Evolutionary conservation across 768 basidiomycete species (phyloP), one percentile per base, ranked within the genome.

Genomic region (Pisolithus tinctorius): DNA sequence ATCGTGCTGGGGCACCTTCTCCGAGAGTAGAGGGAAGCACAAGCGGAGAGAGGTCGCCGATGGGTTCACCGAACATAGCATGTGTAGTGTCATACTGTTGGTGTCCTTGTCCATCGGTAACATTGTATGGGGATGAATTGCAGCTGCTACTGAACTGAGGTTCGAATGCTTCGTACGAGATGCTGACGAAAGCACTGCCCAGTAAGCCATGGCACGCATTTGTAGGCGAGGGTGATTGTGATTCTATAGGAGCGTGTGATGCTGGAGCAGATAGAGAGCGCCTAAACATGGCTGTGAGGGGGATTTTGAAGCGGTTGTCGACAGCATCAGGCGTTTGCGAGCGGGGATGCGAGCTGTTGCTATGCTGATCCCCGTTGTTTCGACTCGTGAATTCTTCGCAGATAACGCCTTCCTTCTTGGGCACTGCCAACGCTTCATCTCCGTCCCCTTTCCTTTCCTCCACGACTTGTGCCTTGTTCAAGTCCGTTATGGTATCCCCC

Each of bases 221-320:
- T 16, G 27, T 17, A 11, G 26, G 43, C 26, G 27, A n/a, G 39
- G 58, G 53, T 20, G 55, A 46, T 10, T 44, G 47, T 31, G 53
- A 49, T 41, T 43, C 34, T 3, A 53, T 46, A 38, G 50, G 49
- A 23, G 58, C 50, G 20, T 60, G 66, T n/a, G 63, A 53, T 1
- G 72, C 76, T 3, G 79, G 79, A 7, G 76, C 78, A 36, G 84
- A 84, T 4, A 78, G 69, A 10, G 81, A 80, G 48, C 84, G 82
- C 63, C 75, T 83, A 71, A 78, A 81, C 80, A 83, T 79, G 47
- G 81, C 74, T 4, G 82, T 81, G 27, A 84, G 74, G 3, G 82
- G 77, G 25, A 80, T 69, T 37, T 63, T 64, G 63, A 78, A 72
- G 41, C 74, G 67, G 17, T 52, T 49, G 50, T 61, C 59, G 36